Conservation (phyloP, 2,329 filamentous ascomycete genomes). For the Diaporthe batatas region DNA sequence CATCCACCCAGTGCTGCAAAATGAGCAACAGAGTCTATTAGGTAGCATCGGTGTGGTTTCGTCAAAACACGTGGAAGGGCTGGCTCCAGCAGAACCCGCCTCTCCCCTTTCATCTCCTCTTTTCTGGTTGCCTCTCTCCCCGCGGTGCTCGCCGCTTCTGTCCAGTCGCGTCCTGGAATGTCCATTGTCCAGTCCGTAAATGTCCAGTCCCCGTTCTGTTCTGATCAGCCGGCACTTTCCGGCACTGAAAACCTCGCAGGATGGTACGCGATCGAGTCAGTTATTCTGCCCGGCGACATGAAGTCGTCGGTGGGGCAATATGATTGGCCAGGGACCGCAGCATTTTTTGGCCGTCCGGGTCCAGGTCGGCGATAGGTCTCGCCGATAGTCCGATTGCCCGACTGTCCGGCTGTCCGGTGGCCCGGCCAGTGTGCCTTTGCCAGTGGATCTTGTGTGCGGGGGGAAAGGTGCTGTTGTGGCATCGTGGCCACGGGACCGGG, state of each 20-base stretch:
- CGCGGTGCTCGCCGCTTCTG: conserved; percentile 28
- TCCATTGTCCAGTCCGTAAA: neutral
- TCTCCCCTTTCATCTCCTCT: conserved; percentile 26
- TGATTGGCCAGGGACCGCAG: conserved; percentile 16
- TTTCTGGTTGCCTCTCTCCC: conserved; percentile 1
- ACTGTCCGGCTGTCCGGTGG: neutral
- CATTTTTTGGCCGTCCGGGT: conserved; percentile 29
- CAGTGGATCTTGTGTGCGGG: neutral
- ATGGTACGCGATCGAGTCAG: conserved; percentile 34
- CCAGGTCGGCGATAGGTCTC: conserved; percentile 28
- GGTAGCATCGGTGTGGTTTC: conserved; percentile 32
- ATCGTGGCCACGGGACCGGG: neutral
- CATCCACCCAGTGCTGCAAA: conserved; percentile 9
- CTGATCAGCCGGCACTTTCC: conserved; percentile 31
- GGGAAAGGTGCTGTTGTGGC: neutral
- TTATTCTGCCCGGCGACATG: conserved; percentile 23
- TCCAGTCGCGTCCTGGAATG: conserved; percentile 12
- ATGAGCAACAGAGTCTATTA: conserved; percentile 32
- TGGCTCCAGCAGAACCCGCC: conserved; percentile 18
- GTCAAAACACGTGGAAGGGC: conserved; percentile 33
- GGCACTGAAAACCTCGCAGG: conserved; percentile 32
- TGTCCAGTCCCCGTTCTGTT: conserved; percentile 14
- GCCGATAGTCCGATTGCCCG: conserved; percentile 20
- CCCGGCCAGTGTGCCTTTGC: neutral
- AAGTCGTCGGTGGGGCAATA: conserved; percentile 20